A percentile compares a stretch with the other conserved stretches of the same genome.
phyloP scores from a whole-genome alignment of 73 alveolate genomes.

The Paramecium octaurelia region DNA sequence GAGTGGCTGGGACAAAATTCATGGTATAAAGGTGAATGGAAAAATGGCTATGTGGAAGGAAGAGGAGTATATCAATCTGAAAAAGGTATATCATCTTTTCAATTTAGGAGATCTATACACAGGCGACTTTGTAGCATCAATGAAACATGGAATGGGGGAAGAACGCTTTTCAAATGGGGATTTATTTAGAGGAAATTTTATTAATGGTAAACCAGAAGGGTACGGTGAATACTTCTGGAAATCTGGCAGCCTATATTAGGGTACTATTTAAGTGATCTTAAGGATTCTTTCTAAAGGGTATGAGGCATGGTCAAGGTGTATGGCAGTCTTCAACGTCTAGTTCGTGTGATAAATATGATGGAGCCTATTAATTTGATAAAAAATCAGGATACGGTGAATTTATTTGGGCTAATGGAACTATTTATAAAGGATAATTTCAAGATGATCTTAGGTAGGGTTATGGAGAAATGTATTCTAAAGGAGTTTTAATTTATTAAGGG shows the following conservation, averaged over 20 bases:
- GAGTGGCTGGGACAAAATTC: background rate
- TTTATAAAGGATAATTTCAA: conserved; percentile 68
- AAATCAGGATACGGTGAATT: conserved; percentile 84
- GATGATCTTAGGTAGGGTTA: conserved; percentile 66
- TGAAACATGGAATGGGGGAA: conserved; percentile 77
- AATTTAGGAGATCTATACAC: conserved; percentile 58
- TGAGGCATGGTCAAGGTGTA: conserved; percentile 73
- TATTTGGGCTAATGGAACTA: conserved; percentile 74
- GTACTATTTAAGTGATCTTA: background rate
- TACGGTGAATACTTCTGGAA: conserved; percentile 75
- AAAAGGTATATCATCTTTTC: background rate
- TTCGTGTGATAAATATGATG: conserved; percentile 57
- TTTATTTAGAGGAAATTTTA: conserved; percentile 67
- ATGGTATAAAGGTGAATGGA: conserved; percentile 43
- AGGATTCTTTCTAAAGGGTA: conserved; percentile 65
- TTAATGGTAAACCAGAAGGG: conserved; percentile 74
- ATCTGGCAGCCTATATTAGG: conserved; percentile 66
- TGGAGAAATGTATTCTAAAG: conserved; percentile 60
- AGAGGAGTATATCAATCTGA: background rate
- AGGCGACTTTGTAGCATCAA: conserved; percentile 69
- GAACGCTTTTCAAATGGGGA: conserved; percentile 74
- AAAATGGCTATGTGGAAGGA: conserved; percentile 18
- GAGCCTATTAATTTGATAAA: conserved; percentile 74
- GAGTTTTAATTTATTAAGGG: conserved; percentile 10
- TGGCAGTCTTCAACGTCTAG: background rate